These are phyloP conservation scores for Mercurialis annua DNA, from an alignment of 345 rosid species.

Conservation along the genomic window DNA sequence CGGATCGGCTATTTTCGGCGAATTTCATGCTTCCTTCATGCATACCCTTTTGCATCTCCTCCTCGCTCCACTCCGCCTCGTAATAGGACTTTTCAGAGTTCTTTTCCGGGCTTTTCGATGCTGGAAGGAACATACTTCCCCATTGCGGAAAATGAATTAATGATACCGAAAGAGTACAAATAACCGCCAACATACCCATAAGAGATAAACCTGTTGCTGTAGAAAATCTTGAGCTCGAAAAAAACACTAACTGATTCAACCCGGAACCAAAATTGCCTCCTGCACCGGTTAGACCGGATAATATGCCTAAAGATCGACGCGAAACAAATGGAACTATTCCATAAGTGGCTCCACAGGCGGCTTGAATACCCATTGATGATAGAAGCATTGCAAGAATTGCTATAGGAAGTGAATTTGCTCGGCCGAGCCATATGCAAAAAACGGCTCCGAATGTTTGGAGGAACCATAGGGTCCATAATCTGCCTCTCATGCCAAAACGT, in stretches of 20 bases:
- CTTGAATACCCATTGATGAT: constrained; percentile 73
- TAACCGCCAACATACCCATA: constrained; percentile 16
- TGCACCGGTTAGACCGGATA: constrained; percentile 15
- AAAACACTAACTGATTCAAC: constrained; percentile 13
- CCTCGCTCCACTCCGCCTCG: constrained; percentile 20
- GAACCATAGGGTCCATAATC: constrained; percentile 76
- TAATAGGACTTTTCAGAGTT: constrained; percentile 15
- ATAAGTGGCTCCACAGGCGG: constrained; percentile 83
- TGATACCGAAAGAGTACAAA: constrained; percentile 15
- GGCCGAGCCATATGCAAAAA: constrained; percentile 59
- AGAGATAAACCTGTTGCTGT: constrained; percentile 12
- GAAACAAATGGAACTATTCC: constrained; percentile 92
- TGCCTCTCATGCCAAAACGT: constrained; percentile 71
- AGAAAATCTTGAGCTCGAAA: constrained; percentile 13
- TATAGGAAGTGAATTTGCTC: constrained; percentile 39
- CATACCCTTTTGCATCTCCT: constrained; percentile 20
- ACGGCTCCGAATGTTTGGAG: constrained; percentile 81
- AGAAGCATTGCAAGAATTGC: constrained; percentile 71
- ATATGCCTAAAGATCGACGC: constrained; percentile 4
- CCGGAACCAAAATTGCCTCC: constrained; percentile 19
- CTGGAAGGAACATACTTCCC: constrained; percentile 22
- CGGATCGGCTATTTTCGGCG: constrained; percentile 18
- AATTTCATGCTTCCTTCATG: constrained; percentile 19
- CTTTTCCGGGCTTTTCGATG: constrained; percentile 3
- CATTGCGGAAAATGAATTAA: constrained; percentile 22